Evolutionary conservation across 257 asterid species (phyloP).

Genomic region (Agastache rugosa): DNA sequence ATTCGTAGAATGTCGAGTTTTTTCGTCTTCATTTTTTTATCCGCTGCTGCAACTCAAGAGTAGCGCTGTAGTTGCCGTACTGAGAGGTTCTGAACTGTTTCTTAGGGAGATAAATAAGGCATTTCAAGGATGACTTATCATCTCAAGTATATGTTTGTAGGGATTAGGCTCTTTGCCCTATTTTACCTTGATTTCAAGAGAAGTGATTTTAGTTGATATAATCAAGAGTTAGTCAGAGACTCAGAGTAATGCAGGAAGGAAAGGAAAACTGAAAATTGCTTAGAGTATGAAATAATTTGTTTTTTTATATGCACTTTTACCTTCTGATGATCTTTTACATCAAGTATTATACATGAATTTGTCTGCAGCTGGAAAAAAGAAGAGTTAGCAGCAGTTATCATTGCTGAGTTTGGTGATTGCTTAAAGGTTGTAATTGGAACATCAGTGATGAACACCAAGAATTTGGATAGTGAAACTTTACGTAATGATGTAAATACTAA

Average conservation of each 20-base stretch:
- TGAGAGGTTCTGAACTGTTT: constrained; percentile 36
- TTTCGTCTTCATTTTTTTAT: constrained; percentile 24
- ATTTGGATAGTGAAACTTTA: not conserved
- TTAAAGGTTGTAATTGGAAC: not conserved
- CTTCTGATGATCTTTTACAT: not conserved
- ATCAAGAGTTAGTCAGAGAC: not conserved
- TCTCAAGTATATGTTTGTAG: constrained; percentile 16
- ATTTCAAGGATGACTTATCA: constrained; percentile 22
- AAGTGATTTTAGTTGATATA: not conserved
- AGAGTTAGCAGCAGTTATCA: not conserved
- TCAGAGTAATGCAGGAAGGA: not conserved
- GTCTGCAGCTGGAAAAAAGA: not conserved
- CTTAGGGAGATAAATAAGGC: constrained; percentile 35
- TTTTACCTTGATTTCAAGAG: not conserved
- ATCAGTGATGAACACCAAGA: not conserved
- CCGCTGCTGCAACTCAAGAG: constrained; percentile 33
- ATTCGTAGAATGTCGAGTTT: constrained; percentile 35
- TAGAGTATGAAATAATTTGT: constrained; percentile 8
- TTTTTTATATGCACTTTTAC: not conserved
- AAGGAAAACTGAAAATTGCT: not conserved
- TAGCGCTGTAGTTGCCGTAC: constrained; percentile 21
- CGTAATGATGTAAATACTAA: not conserved
- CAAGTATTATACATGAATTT: not conserved
- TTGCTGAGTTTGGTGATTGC: not conserved
- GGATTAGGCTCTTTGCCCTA: not conserved